These are phyloP conservation scores for Colletotrichum graminicola DNA, from an alignment of 2,329 filamentous ascomycete genomes.

Conservation along the genomic window DNA sequence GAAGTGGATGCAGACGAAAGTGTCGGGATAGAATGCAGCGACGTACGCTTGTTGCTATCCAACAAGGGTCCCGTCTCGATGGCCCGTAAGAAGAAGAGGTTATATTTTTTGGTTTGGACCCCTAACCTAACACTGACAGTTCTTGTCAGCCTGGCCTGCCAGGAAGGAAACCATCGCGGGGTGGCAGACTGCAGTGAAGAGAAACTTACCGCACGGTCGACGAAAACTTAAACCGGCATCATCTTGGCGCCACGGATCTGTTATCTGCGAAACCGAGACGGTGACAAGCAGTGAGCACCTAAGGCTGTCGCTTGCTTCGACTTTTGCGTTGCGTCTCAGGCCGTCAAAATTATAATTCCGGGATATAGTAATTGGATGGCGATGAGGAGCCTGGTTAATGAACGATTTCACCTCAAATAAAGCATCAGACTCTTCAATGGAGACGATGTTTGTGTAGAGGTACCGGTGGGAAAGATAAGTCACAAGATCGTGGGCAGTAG, in stretches of 20 bases:
- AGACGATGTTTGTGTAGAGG: background rate
- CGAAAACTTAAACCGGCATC: no score
- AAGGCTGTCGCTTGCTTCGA: background rate
- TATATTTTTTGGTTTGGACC: background rate
- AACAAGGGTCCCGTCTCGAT: background rate
- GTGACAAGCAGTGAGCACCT: background rate
- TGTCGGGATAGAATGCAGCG: background rate
- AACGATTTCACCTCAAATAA: background rate
- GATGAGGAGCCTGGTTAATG: background rate
- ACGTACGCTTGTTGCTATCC: background rate
- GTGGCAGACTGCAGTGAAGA: background rate
- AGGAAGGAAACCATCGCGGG: background rate
- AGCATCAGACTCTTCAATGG: background rate
- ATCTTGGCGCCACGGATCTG: no score
- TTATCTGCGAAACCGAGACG: no score
- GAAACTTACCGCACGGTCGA: background rate
- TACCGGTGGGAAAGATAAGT: no score
- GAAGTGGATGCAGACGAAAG: background rate
- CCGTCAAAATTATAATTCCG: background rate
- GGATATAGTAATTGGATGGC: background rate
- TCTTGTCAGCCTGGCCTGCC: background rate
- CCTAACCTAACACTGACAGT: rapidly evolving
- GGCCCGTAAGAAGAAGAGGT: rapidly evolving
- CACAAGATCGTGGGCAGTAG: rapidly evolving
- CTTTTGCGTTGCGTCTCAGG: background rate